Evolutionary conservation across 495 filamentous ascomycete species (phyloP).

Genomic region (Podospora pseudocomata): DNA sequence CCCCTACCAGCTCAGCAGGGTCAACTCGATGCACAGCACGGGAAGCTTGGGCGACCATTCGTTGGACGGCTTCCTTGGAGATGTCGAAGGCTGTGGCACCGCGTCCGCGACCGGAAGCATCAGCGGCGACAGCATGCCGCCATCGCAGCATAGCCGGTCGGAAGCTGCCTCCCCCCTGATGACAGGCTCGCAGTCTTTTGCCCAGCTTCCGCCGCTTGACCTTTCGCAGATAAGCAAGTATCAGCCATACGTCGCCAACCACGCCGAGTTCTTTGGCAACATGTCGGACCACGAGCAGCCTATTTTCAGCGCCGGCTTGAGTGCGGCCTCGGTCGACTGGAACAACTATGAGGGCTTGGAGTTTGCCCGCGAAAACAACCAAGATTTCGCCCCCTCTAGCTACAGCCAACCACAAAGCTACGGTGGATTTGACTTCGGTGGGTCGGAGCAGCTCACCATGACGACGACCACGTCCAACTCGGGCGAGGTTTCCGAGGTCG

Average conservation of each 20-base stretch:
- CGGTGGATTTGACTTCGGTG: constrained; percentile 61
- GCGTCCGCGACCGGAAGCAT: constrained; percentile 37
- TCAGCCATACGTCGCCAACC: constrained; percentile 52
- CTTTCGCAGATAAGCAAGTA: constrained; percentile 49
- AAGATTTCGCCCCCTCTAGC: constrained; percentile 57
- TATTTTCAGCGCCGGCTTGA: constrained; percentile 61
- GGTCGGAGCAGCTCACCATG: constrained; percentile 51
- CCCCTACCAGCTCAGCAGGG: constrained; percentile 76
- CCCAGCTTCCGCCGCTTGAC: constrained; percentile 63
- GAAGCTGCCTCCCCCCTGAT: constrained; percentile 69
- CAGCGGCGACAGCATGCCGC: constrained; percentile 28
- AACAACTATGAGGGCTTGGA: constrained; percentile 64
- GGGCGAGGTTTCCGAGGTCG: constrained; percentile 71
- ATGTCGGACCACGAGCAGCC: constrained; percentile 62
- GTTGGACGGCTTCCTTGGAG: constrained; percentile 60
- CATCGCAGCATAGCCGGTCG: constrained; percentile 57
- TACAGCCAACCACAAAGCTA: constrained; percentile 70
- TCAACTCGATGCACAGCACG: constrained; percentile 63
- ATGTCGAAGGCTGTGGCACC: constrained; percentile 25
- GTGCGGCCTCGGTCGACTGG: constrained; percentile 68
- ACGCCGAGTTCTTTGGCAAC: constrained; percentile 49
- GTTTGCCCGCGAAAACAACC: constrained; percentile 40
- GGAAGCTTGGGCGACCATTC: constrained; percentile 59
- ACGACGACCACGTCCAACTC: constrained; percentile 63
- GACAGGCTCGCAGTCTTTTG: constrained; percentile 49